phyloP scores from a whole-genome alignment of 2,329 filamentous ascomycete species.

The Grosmannia huntii region DNA sequence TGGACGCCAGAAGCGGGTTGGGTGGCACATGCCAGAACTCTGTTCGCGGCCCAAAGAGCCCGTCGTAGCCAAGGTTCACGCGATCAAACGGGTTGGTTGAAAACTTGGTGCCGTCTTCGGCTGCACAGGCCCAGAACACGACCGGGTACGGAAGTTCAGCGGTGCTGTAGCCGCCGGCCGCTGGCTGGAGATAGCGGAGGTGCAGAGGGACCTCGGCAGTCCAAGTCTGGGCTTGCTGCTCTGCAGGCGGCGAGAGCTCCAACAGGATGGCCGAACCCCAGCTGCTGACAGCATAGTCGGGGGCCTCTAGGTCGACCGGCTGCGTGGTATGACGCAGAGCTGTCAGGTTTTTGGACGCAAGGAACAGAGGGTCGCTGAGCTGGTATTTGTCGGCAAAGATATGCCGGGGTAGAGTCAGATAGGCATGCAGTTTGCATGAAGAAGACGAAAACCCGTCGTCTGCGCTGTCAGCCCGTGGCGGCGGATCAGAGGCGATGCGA shows the following conservation, averaged over 20 bases:
- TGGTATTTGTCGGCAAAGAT: slow-evolving; percentile 87
- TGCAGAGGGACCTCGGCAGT: slow-evolving; percentile 68
- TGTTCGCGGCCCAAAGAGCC: slow-evolving; percentile 61
- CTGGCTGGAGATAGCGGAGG: slow-evolving; percentile 65
- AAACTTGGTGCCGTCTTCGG: slow-evolving; percentile 54
- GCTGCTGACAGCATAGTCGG: slow-evolving; percentile 58
- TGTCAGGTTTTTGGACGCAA: slow-evolving; percentile 66
- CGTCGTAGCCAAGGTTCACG: slow-evolving; percentile 73
- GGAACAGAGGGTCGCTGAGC: slow-evolving; percentile 61
- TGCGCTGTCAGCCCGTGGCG: slow-evolving; percentile 25
- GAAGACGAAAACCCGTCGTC: slow-evolving; percentile 16
- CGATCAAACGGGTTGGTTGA: slow-evolving; percentile 74
- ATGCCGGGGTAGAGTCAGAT: slow-evolving; percentile 67
- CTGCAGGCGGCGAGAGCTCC: slow-evolving; percentile 43
- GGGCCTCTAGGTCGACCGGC: slow-evolving; percentile 81
- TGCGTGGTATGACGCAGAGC: slow-evolving; percentile 55
- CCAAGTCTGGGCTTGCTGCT: slow-evolving; percentile 28
- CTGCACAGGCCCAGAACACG: slow-evolving; percentile 81
- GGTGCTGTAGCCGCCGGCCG: slow-evolving; percentile 36
- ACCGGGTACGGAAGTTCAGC: slow-evolving; percentile 64
- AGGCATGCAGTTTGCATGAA: slow-evolving; percentile 59
- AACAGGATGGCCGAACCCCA: slow-evolving; percentile 77
- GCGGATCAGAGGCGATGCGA: slow-evolving; percentile 38
- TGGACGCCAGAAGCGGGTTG: slow-evolving; percentile 14
- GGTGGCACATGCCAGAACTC: slow-evolving; percentile 71